These are phyloP conservation scores for Sphagnurus paluster DNA, from an alignment of 1,284 basidiomycete genomes.

Conservation along the genomic window DNA sequence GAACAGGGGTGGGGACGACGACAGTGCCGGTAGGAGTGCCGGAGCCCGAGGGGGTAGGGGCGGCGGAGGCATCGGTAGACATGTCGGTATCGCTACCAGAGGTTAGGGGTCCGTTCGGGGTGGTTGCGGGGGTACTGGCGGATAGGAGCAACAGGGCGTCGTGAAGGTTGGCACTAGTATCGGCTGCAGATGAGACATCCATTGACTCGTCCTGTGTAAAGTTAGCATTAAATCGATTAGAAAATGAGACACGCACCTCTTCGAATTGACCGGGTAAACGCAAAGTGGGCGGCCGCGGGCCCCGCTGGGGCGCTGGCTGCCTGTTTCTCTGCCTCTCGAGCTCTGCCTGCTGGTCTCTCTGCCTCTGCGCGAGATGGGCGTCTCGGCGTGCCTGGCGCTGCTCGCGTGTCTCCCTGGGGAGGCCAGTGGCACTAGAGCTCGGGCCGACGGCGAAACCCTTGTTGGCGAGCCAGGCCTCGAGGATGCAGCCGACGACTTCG, in stretches of 20 bases:
- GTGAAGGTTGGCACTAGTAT: constrained; percentile 18
- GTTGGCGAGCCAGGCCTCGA: constrained; percentile 89
- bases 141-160: constrained; percentile 22
- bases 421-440: constrained; percentile 57
- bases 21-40: constrained; percentile 61
- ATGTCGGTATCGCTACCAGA: constrained; percentile 53
- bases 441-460: constrained; percentile 81
- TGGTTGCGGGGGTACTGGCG: constrained; percentile 9
- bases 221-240: neutral
- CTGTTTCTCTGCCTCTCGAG: constrained; percentile 26
- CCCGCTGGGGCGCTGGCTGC: constrained; percentile 1
- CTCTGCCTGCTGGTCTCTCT: constrained; percentile 59
- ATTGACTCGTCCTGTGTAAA: neutral
- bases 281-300: constrained; percentile 1
- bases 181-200: neutral
- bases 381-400: constrained; percentile 61
- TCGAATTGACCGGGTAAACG: constrained; percentile 13
- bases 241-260: constrained; percentile 19
- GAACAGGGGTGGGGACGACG: constrained; percentile 44
- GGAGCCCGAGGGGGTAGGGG: constrained; percentile 55
- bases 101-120: constrained; percentile 17
- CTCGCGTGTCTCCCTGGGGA: constrained; percentile 71
- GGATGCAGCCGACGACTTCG: constrained; percentile 91
- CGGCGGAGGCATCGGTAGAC: constrained; percentile 58
- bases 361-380: constrained; percentile 52